Base-by-base conservation (phyloP, 2,329 filamentous ascomycete species). In the Rhynchosporium agropyri region DNA sequence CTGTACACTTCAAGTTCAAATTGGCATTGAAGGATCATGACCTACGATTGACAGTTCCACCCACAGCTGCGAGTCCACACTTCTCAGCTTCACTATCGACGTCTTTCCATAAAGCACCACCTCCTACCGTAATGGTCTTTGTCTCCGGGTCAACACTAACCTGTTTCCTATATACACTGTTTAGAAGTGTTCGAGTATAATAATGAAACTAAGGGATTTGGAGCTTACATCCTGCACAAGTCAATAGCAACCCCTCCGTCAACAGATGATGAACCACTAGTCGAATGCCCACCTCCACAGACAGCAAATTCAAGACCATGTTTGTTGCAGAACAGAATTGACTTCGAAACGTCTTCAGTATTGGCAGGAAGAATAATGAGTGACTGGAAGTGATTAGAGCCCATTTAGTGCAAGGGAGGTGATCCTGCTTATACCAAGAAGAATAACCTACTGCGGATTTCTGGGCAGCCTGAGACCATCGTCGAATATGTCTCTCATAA, bases 101-200 rank as follows among this genome's bases (percentile, higher is more conserved):
- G 51, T 72, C 68, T 20, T n/a, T 31, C 70, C 70, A 72, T 1
- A 65, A 51, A 43, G 65, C 62, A 10, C 70, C 69, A 1, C 69
- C 70, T 58, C 67, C 55, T n/a, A 61, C 68, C 2, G 59, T 65
- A 12, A 69, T 55, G 15, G 60, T 68, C 49, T 65, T 69, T 2
- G 54, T 48, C 12, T 53, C 42, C 1, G 46, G 10, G 60, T 67
- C 62, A 15, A 71, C 65, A n/a, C 43, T 59, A 2, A 69, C 66
- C 13, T n/a, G 60, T 48, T 13, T 45, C n/a, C 46, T 64, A 50
- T 9, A 68, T 58, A 9, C 31, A 40, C 1, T 1, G 67, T 48
- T 68, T 64, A 46, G 43, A 26, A n/a, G 9, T 3, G 4, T 20
- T 46, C 9, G 26, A 46, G 7, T 4, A 26, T 8, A 26, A 20